Base-by-base conservation (phyloP, 345 rosid genomes). In the Populus alba region DNA sequence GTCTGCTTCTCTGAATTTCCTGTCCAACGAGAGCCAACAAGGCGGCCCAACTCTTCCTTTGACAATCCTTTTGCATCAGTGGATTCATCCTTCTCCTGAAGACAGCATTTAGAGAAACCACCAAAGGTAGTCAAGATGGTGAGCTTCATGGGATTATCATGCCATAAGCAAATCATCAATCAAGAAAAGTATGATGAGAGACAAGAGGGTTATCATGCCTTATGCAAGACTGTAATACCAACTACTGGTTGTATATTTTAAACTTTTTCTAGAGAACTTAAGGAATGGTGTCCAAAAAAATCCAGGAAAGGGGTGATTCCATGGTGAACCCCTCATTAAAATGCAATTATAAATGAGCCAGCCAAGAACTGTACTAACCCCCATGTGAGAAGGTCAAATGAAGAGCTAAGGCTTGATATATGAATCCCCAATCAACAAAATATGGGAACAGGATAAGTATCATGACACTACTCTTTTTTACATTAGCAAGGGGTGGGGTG, bases 11-110 rank as follows among this genome's bases (percentile, higher is more conserved):
- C 92, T 35, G 87, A 75, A 68, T 80, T 88, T 78, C 99, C 94
- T 3, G 99, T 94, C 99, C 99, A 97, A 49, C 98, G 97, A 81
- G 98, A 97, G 45, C 96, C 98, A 82, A 97, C 90, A 80, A 91
- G 97, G 77, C 89, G 94, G 79, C 99, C 98, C 81, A 92, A 77
- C 85, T 97, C 97, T 82, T 91, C 99, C 84, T 86, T 92, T 61
- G 99, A 97, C 85, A 94, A 85, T 69, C 85, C 97, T 80, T 91
- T 88, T 65, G 85, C 74, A 70, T 72, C 89, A 81, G 87, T 91
- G 61, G 90, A 74, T 61, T 10, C 77, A 67, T 73, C 87, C 80
- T 66, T 82, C 72, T 74, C 92, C 95, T 90, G 80, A 76, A 55
- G 47, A 80, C 62, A 74, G 8, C 80, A 76, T 71, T 79, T 55